Evolutionary conservation across 2,329 filamentous ascomycete genomes (phyloP).

Genomic region (Hymenoscyphus albidus): DNA sequence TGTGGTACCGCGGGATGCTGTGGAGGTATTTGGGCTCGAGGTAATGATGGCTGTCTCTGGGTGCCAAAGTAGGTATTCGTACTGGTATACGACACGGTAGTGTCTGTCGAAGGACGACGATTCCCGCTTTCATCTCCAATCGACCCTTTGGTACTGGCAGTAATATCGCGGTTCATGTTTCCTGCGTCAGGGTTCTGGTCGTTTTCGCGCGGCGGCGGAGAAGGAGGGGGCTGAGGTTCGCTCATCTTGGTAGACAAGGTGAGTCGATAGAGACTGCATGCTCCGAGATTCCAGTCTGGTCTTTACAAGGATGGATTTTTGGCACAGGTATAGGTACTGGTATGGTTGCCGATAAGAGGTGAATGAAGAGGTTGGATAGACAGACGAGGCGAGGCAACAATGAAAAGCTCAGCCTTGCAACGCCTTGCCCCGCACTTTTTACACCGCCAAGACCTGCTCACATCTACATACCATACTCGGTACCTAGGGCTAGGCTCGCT

Average conservation of each 20-base stretch:
- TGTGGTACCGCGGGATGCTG: not conserved
- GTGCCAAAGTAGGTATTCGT: not conserved
- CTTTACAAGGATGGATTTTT: not conserved
- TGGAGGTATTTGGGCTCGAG: not conserved
- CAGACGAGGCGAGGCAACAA: not conserved
- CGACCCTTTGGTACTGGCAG: not conserved
- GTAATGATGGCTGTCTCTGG: not conserved
- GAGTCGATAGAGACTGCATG: not conserved
- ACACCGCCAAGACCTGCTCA: not conserved
- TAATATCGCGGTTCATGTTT: not conserved
- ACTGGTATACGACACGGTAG: not conserved
- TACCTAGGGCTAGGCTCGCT: no score
- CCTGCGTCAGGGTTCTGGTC: not conserved
- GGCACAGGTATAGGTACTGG: not conserved
- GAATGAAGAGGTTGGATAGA: not conserved
- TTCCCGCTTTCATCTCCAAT: not conserved
- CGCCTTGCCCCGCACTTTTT: no score
- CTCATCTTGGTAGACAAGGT: not conserved
- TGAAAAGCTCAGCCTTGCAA: no score
- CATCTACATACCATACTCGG: no score
- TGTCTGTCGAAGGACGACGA: not conserved
- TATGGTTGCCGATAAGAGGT: not conserved
- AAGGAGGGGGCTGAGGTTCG: not conserved
- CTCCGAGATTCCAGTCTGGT: not conserved
- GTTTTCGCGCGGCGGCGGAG: not conserved